Evolutionary conservation across 2,329 filamentous ascomycete species (phyloP), one percentile per base, ranked within the genome.

Genomic region (Colletotrichum melonis): DNA sequence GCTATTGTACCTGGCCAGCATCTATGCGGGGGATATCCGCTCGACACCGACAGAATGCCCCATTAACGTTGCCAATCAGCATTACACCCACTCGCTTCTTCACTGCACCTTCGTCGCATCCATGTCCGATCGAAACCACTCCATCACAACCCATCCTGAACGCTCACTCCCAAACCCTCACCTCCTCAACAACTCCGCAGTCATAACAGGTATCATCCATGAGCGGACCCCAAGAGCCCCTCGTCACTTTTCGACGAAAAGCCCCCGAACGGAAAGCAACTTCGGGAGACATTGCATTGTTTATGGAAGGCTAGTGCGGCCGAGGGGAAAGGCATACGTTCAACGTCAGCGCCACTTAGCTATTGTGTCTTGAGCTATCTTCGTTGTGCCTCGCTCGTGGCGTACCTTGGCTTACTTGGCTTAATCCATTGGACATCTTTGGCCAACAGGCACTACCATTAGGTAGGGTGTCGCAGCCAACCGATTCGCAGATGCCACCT

Each of bases 1-100:
- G 67, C 60, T 62, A 60, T 49, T 57, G 19, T 16, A 57, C 52
- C 58, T 24, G 46, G 59, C 66, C 54, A 72, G 66, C 66, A 72
- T 72, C 66, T 56, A 64, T 73, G 67, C 71, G 71, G 71, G 71
- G 71, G 35, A 73, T 58, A 66, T 71, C 67, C 67, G 71, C 67
- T 66, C 46, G 71, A 71, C 60, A 42, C 28, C 46, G 19, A 55
- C 35, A 26, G n/a, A 28, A 32, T 42, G 38, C 38, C 49, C 58
- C 67, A 22, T 30, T 26, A 38, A 38, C 22, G 22, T 49, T 52
- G 56, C 56, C 71, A 65, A 66, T 66, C 49, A 62, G 28, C 30
- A 42, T 46, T 5, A 19, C 30, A 16, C 38, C 16, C 62, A 65
- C 57, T 62, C 42, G 30, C 28, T 57, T 52, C 49, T 22, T 65